A percentile compares a stretch with the other conserved stretches of the same genome.
phyloP scores from a whole-genome alignment of 2,329 filamentous ascomycete genomes.

The Alternaria arbusti region DNA sequence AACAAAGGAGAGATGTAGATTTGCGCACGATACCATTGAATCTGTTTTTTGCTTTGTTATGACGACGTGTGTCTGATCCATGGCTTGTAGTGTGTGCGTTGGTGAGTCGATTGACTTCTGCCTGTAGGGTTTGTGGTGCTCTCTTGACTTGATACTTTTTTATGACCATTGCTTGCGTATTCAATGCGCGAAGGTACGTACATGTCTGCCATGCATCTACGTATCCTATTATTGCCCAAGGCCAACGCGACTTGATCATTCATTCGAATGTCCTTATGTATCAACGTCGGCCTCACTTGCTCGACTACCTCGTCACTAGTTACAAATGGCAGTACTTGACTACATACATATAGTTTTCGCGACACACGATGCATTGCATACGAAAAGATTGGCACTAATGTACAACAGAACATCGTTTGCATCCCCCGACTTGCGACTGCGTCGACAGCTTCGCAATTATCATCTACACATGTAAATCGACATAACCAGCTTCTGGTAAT shows the following conservation, averaged over 20 bases:
- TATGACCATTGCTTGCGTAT: background rate
- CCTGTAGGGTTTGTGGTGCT: background rate
- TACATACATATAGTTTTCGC: background rate
- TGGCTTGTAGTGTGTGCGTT: background rate
- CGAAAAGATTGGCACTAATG: background rate
- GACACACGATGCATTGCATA: background rate
- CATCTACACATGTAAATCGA: background rate
- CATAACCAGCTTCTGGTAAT: background rate
- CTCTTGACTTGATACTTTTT: background rate
- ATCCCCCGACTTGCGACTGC: background rate
- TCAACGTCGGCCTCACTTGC: background rate
- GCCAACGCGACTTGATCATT: background rate
- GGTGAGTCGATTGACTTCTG: background rate
- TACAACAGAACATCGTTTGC: background rate
- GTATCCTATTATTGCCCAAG: background rate
- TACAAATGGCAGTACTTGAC: background rate
- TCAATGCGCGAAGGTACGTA: background rate
- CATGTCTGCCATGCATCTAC: background rate
- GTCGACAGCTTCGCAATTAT: background rate
- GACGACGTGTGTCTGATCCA: background rate
- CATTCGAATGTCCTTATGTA: accelerated
- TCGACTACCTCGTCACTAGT: background rate
- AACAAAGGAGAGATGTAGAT: background rate
- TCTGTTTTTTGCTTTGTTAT: background rate
- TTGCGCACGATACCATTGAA: constrained; percentile 4